Percentiles rank a stretch among this genome's conserved stretches.
Evolutionary conservation across 371 early-diverging fungal genomes (phyloP).

Genomic region (Spraguea lophii): DNA sequence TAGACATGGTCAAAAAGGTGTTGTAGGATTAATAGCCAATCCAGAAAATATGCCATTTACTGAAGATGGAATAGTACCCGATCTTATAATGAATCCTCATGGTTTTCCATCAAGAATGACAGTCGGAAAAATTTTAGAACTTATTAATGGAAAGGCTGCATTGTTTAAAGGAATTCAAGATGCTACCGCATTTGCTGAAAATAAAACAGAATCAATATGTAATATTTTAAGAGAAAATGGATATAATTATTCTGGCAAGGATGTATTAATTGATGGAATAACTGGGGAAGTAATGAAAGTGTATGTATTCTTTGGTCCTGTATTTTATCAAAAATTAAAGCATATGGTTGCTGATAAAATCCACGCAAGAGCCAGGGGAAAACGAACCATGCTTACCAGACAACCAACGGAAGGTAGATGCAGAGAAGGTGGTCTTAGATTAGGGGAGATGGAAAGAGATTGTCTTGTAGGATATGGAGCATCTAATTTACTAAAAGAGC

Average conservation of each 20-base stretch:
- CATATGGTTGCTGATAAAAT: constrained; percentile 99
- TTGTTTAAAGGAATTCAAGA: constrained; percentile 79
- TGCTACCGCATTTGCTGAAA: constrained; percentile 72
- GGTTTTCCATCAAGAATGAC: constrained; percentile 99
- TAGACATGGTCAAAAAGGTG: constrained; percentile 98
- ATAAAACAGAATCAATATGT: constrained; percentile 81
- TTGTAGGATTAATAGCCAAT: constrained; percentile 78
- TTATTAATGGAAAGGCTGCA: constrained; percentile 87
- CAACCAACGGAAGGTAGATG: constrained; percentile 96
- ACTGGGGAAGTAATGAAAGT: constrained; percentile 75
- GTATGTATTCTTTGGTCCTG: constrained; percentile 89
- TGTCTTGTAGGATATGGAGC: constrained; percentile 88
- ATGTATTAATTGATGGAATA: constrained; percentile 53
- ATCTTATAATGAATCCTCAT: constrained; percentile 99
- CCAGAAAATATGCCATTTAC: constrained; percentile 96
- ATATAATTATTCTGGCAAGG: constrained; percentile 93
- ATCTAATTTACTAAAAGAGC: constrained; percentile 66
- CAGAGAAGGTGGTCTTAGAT: constrained; percentile 79
- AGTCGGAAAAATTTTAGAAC: constrained; percentile 96
- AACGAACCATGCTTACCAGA: constrained; percentile 70
- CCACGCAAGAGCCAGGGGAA: constrained; percentile 87
- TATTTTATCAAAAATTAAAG: constrained; percentile 91
- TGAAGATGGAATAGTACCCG: constrained; percentile 78
- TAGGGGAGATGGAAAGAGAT: constrained; percentile 98
- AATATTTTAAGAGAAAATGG: constrained; percentile 71